Conservation (phyloP, 768 basidiomycete species). For the Mrakia gelida region DNA sequence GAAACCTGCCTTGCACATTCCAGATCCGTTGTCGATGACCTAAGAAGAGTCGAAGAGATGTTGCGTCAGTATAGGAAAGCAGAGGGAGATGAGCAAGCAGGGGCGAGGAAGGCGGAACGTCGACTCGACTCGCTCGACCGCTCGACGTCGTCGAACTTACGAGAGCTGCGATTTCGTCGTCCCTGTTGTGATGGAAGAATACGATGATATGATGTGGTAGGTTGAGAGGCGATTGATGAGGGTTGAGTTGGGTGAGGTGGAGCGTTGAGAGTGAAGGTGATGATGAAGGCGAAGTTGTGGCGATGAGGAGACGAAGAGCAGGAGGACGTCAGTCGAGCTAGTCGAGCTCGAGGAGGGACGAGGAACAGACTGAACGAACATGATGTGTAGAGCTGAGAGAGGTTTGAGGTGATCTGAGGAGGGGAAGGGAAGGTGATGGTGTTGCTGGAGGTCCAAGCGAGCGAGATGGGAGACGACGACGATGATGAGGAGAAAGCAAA, state of each 20-base stretch:
- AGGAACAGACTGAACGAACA: no score
- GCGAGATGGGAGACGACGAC: no score
- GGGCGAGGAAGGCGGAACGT: background rate
- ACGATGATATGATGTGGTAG: no score
- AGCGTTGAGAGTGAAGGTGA: background rate
- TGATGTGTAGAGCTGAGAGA: no score
- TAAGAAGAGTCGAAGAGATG: background rate
- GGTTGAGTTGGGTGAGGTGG: background rate
- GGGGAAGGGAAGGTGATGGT: no score
- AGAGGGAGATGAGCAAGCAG: background rate
- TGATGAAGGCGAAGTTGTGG: background rate
- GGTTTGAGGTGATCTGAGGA: no score
- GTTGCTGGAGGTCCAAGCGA: background rate
- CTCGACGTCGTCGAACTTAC: constrained; percentile 40
- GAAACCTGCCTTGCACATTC: constrained; percentile 98
- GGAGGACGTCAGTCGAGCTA: background rate
- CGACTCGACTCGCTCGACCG: background rate
- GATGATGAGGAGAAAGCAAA: no score
- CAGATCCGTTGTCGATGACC: constrained; percentile 61
- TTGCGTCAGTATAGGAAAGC: background rate
- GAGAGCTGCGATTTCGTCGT: constrained; percentile 62
- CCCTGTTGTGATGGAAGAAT: constrained; percentile 34
- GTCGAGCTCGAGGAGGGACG: no score
- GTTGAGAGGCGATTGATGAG: background rate
- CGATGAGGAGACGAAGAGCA: background rate